Conservation (phyloP, 345 rosid genomes). For the Crucihimalaya himalaica region DNA sequence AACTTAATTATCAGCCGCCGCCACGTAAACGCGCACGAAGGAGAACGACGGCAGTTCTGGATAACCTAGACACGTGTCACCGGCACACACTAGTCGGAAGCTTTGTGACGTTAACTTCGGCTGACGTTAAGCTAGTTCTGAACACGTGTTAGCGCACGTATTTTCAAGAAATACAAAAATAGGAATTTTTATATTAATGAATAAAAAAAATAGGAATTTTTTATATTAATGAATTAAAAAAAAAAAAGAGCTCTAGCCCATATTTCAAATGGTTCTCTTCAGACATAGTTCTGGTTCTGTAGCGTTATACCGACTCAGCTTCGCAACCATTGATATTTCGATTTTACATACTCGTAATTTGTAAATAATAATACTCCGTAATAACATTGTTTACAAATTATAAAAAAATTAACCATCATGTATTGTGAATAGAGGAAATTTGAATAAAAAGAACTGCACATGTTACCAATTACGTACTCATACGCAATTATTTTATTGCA, state of each 20-base stretch:
- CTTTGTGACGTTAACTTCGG: conserved; percentile 16
- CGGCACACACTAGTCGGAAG: conserved; percentile 9
- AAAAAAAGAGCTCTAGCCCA: too few species aligned
- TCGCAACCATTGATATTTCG: background rate
- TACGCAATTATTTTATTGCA: background rate
- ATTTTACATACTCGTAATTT: too few species aligned
- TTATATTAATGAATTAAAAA: too few species aligned
- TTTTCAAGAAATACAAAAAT: too few species aligned
- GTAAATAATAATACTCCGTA: too few species aligned
- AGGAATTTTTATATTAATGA: too few species aligned
- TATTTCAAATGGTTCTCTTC: too few species aligned
- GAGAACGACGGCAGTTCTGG: conserved; percentile 25
- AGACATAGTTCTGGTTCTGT: too few species aligned
- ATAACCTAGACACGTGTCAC: conserved; percentile 18
- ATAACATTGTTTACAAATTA: too few species aligned
- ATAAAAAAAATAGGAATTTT: too few species aligned
- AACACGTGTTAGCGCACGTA: conserved; percentile 26
- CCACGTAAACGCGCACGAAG: conserved; percentile 31
- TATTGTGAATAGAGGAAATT: background rate
- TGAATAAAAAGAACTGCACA: background rate
- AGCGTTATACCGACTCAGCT: conserved; percentile 11
- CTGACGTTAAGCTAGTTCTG: conserved; percentile 3
- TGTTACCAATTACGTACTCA: background rate
- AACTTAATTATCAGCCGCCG: conserved; percentile 19
- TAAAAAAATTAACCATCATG: too few species aligned